Conservation (phyloP, 208 protist species). For the Trypanosoma congolense region DNA sequence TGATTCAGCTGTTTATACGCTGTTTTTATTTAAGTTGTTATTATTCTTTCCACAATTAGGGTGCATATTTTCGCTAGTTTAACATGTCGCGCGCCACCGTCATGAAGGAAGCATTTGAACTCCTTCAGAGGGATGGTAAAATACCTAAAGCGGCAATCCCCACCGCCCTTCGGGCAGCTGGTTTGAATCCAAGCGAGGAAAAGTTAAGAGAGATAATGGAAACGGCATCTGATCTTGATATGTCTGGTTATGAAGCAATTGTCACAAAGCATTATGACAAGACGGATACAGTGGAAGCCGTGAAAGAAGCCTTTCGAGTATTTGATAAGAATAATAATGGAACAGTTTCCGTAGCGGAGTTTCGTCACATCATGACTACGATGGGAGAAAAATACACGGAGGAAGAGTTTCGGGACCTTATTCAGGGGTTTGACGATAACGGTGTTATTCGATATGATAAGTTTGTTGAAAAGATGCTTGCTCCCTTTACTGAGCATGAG, state of each 20-base stretch:
- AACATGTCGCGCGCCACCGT: constrained; percentile 55
- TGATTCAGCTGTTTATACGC: too few relatives aligned
- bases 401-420: constrained; percentile 91
- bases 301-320: constrained; percentile 94
- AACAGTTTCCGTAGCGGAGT: constrained; percentile 93
- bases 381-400: constrained; percentile 96
- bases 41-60: too few relatives aligned
- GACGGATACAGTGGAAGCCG: constrained; percentile 90
- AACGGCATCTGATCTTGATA: constrained; percentile 72
- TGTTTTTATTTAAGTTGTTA: background rate
- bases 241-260: constrained; percentile 74
- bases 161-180: constrained; percentile 80
- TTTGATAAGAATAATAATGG: constrained; percentile 96
- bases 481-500: constrained; percentile 84
- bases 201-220: constrained; percentile 86
- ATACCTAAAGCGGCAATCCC: constrained; percentile 84
- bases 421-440: constrained; percentile 88
- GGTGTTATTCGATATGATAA: constrained; percentile 89
- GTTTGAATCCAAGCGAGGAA: constrained; percentile 90
- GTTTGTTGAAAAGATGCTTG: constrained; percentile 87
- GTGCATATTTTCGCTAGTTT: too few relatives aligned
- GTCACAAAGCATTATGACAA: constrained; percentile 85
- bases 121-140: constrained; percentile 86
- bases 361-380: constrained; percentile 95
- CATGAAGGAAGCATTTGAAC: constrained; percentile 88